Evolutionary conservation across 208 protist species (phyloP).

Genomic region (Acanthamoeba rhysodes): DNA sequence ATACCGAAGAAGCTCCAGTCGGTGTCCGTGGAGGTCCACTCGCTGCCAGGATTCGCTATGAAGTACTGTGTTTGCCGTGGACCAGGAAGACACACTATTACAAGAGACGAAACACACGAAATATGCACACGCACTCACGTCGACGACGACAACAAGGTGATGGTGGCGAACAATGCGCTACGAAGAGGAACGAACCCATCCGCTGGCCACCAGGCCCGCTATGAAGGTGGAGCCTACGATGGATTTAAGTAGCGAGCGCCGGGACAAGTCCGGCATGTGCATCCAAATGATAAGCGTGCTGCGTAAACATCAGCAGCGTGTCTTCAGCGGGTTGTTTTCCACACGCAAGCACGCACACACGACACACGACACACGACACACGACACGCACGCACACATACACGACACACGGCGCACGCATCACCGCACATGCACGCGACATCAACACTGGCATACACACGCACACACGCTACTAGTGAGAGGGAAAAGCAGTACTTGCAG

Average conservation of each 20-base stretch:
- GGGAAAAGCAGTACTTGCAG: background rate
- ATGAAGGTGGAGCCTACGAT: background rate
- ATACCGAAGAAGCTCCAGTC: background rate
- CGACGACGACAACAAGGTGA: background rate
- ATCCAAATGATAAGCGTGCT: slow-evolving; percentile 23
- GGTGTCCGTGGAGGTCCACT: background rate
- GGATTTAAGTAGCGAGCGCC: background rate
- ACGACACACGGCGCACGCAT: too few species aligned
- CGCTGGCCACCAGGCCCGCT: background rate
- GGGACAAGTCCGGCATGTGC: background rate
- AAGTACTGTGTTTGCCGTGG: background rate
- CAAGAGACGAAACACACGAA: background rate
- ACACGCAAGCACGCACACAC: background rate
- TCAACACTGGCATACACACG: too few species aligned
- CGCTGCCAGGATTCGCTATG: background rate
- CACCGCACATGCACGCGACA: background rate
- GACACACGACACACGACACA: too few species aligned
- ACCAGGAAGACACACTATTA: background rate
- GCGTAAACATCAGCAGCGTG: background rate
- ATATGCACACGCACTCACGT: background rate
- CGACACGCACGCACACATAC: too few species aligned
- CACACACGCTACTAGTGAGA: background rate
- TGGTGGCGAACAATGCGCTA: background rate
- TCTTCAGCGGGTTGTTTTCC: background rate
- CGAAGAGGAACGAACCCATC: background rate